Conservation (phyloP, 2,329 filamentous ascomycete genomes). For the Aureobasidium sp. region DNA sequence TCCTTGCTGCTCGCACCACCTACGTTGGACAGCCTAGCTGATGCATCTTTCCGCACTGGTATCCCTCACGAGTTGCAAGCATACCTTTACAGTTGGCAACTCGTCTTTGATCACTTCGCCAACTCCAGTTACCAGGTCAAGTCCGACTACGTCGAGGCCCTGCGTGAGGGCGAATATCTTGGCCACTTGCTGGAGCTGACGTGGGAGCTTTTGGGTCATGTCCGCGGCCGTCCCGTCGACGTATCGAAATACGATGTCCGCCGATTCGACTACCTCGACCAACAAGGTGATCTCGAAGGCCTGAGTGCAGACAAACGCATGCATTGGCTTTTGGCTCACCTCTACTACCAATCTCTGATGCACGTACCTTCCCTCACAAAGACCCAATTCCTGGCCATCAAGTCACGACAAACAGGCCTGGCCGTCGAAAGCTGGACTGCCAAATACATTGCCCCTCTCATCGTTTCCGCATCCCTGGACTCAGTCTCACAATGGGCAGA, state of each 20-base stretch:
- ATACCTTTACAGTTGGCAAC: conserved; percentile 81
- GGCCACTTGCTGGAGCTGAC: conserved; percentile 64
- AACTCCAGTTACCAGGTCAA: conserved; percentile 62
- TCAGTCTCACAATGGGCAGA: conserved; percentile 60
- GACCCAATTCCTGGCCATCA: conserved; percentile 74
- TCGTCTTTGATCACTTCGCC: conserved; percentile 76
- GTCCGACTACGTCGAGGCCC: conserved; percentile 66
- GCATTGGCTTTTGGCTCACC: conserved; percentile 74
- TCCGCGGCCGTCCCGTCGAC: conserved; percentile 61
- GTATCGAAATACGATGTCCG: conserved; percentile 62
- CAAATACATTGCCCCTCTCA: conserved; percentile 65
- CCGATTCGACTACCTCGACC: conserved; percentile 42
- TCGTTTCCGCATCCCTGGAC: conserved; percentile 57
- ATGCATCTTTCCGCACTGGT: conserved; percentile 52
- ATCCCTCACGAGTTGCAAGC: conserved; percentile 64
- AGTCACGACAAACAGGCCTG: conserved; percentile 67
- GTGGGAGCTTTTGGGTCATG: conserved; percentile 81
- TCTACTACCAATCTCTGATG: conserved; percentile 75
- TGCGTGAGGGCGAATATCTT: conserved; percentile 66
- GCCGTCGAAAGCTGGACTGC: conserved; percentile 79
- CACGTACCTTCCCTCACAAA: conserved; percentile 72
- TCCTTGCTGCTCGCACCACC: conserved; percentile 76
- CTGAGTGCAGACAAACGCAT: conserved; percentile 63
- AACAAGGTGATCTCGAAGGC: conserved; percentile 21
- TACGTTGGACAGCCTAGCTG: conserved; percentile 56